Percentiles rank a stretch among this genome's conserved stretches.
Conservation (phyloP, 495 filamentous ascomycete species). For the Echria macrotheca region DNA sequence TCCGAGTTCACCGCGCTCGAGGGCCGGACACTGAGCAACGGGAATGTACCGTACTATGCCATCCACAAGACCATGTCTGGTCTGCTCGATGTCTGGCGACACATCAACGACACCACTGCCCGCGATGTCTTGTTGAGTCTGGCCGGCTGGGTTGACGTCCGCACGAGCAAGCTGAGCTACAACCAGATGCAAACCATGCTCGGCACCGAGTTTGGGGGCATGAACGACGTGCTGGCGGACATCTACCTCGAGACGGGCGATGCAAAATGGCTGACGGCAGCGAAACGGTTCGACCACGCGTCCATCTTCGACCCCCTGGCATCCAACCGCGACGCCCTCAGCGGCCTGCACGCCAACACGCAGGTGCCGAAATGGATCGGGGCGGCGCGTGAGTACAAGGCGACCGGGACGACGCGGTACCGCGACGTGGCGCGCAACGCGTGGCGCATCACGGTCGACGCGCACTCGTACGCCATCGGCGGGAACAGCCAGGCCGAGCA, state of each 20-base stretch:
- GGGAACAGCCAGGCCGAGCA: conserved; percentile 39
- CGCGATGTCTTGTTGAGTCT: conserved; percentile 24
- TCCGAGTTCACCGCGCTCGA: conserved; percentile 31
- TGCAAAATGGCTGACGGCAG: conserved; percentile 27
- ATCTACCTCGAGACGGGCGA: conserved; percentile 29
- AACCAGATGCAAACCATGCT: conserved; percentile 34
- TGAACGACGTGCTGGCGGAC: conserved; percentile 34
- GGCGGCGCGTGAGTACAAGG: conserved; percentile 25
- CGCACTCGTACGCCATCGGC: conserved; percentile 35
- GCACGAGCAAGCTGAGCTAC: conserved; percentile 25
- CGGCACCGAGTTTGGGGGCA: conserved; percentile 36
- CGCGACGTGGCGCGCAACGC: conserved; percentile 31
- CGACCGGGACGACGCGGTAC: conserved; percentile 27
- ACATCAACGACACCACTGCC: conserved; percentile 27
- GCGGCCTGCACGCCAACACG: conserved; percentile 37
- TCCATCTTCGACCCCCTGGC: conserved; percentile 32
- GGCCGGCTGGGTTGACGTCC: conserved; percentile 33
- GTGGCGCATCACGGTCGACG: conserved; percentile 29
- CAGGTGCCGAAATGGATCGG: conserved; percentile 39
- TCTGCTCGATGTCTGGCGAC: conserved; percentile 30
- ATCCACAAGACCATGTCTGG: conserved; percentile 22
- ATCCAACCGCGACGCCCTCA: conserved; percentile 26
- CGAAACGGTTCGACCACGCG: conserved; percentile 34
- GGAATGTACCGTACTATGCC: conserved; percentile 20
- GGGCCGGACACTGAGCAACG: conserved; percentile 8